A percentile compares a stretch with the other conserved stretches of the same genome.
Conservation (phyloP, 257 asterid species). For the Rehmannia glutinosa region DNA sequence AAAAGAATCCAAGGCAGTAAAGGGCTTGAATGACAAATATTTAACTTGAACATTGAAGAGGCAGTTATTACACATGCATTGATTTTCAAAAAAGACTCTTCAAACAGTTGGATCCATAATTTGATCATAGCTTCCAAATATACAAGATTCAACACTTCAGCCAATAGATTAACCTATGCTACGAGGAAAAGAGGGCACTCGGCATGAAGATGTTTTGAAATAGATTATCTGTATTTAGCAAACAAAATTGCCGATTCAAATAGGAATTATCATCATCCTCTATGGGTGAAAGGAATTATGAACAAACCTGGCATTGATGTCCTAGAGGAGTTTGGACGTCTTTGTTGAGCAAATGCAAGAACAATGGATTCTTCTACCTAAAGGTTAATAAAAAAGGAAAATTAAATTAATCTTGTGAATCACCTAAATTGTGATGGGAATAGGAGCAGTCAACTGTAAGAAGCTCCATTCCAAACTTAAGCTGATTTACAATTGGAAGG, state of each 20-base stretch:
- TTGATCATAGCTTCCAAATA: background rate
- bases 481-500: conserved; percentile 7
- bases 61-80: conserved; percentile 5
- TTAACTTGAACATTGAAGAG: conserved; percentile 11
- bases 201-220: conserved; percentile 11
- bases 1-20: background rate
- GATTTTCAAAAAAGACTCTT: background rate
- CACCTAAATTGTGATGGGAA: background rate
- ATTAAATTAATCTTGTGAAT: background rate
- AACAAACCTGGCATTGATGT: conserved; percentile 66
- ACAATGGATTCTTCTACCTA: conserved; percentile 92
- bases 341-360: conserved; percentile 84
- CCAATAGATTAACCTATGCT: background rate
- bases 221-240: conserved; percentile 4
- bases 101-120: conserved; percentile 4
- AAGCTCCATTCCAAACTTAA: conserved; percentile 14
- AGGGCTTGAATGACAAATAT: conserved; percentile 12
- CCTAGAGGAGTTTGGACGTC: conserved; percentile 80
- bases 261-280: background rate
- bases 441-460: conserved; percentile 14
- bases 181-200: background rate
- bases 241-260: background rate
- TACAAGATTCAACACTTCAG: background rate
- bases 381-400: background rate
- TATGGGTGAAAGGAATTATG: conserved; percentile 1